These are phyloP conservation scores for Aspergillus bridgeri DNA, from an alignment of 495 filamentous ascomycete genomes.

Conservation along the genomic window DNA sequence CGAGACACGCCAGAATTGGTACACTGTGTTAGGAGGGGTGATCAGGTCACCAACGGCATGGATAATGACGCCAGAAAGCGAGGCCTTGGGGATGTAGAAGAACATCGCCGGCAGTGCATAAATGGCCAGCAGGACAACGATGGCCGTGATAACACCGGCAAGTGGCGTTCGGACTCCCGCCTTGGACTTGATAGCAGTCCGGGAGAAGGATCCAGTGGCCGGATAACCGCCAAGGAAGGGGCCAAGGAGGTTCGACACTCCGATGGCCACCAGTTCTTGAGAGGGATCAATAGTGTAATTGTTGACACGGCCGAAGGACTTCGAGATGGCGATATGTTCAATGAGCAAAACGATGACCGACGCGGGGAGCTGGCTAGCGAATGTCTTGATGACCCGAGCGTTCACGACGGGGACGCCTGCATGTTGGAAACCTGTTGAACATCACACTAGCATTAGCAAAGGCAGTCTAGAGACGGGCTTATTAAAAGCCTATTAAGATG, in stretches of 20 bases:
- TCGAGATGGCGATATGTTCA: conserved; percentile 96
- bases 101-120: conserved; percentile 90
- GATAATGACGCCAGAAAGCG: conserved; percentile 92
- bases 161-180: conserved; percentile 93
- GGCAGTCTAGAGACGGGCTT: too few relatives aligned
- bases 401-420: conserved; percentile 74
- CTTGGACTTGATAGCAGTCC: conserved; percentile 97
- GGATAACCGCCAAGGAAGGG: conserved; percentile 95
- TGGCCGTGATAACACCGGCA: conserved; percentile 84
- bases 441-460: conserved; percentile 9
- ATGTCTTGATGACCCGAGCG: conserved; percentile 56
- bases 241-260: conserved; percentile 84
- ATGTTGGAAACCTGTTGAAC: conserved; percentile 64
- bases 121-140: conserved; percentile 89
- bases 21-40: conserved; percentile 88
- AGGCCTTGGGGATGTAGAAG: conserved; percentile 87
- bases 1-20: conserved; percentile 93
- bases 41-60: conserved; percentile 95
- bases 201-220: conserved; percentile 93
- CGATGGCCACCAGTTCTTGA: conserved; percentile 94
- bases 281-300: conserved; percentile 98
- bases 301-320: conserved; percentile 94
- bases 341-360: conserved; percentile 91
- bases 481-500: not conserved
- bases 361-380: conserved; percentile 64